Evolutionary conservation across 2,329 filamentous ascomycete species (phyloP).

Genomic region (Geosmithia putterillii): DNA sequence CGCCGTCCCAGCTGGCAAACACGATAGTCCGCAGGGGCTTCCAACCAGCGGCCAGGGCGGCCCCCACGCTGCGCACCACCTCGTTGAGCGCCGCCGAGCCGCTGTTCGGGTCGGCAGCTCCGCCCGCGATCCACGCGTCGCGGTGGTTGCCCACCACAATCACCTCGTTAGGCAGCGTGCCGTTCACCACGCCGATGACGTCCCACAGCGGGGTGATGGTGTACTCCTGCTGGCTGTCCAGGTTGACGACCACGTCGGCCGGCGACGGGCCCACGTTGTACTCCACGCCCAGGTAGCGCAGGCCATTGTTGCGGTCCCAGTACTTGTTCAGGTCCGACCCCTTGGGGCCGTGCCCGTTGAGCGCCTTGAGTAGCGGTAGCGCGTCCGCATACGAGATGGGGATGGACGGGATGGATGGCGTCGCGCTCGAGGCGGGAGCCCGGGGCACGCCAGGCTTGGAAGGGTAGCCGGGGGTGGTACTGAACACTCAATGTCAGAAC

Average conservation of each 20-base stretch:
- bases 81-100: constrained; percentile 72
- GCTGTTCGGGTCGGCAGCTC: constrained; percentile 71
- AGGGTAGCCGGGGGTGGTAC: constrained; percentile 83
- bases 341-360: constrained; percentile 79
- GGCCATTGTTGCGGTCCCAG: constrained; percentile 60
- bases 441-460: constrained; percentile 82
- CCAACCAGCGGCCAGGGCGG: constrained; percentile 48
- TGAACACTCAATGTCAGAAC: constrained; percentile 10
- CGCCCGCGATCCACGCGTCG: constrained; percentile 82
- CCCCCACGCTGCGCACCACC: constrained; percentile 61
- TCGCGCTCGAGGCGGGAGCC: constrained; percentile 54
- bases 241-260: constrained; percentile 55
- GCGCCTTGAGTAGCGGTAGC: constrained; percentile 72
- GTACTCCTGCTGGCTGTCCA: constrained; percentile 72
- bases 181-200: constrained; percentile 85
- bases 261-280: constrained; percentile 82
- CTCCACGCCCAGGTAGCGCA: constrained; percentile 67
- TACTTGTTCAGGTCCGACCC: constrained; percentile 59
- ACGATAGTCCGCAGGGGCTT: constrained; percentile 73
- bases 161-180: constrained; percentile 72
- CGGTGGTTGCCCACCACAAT: constrained; percentile 86
- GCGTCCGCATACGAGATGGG: constrained; percentile 85
- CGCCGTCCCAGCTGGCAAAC: constrained; percentile 72
- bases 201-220: constrained; percentile 78
- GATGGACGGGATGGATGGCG: constrained; percentile 77